Evolutionary conservation across 345 rosid species (phyloP).

Genomic region (Pistacia atlantica): DNA sequence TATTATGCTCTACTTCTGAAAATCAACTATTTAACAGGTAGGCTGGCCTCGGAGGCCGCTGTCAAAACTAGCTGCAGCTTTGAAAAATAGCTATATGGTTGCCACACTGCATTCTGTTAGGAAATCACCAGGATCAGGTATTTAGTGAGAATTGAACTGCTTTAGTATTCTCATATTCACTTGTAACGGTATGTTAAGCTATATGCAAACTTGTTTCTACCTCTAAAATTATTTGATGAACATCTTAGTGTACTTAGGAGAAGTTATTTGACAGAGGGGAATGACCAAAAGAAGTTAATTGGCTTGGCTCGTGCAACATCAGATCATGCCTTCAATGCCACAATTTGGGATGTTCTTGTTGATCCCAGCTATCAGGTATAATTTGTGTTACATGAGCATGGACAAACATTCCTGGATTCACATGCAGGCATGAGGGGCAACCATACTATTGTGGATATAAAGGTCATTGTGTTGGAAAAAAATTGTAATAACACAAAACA

Average conservation of each 20-base stretch:
- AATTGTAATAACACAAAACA: neutral
- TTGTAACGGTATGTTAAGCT: slow-evolving; percentile 21
- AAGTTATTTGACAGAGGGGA: slow-evolving; percentile 93
- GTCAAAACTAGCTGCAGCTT: slow-evolving; percentile 81
- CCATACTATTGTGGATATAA: neutral
- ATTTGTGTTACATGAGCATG: neutral
- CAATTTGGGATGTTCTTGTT: slow-evolving; percentile 98
- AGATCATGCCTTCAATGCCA: slow-evolving; percentile 97
- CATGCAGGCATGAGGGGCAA: neutral
- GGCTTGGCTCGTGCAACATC: slow-evolving; percentile 99
- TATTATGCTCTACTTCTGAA: neutral
- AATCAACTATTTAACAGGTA: slow-evolving; percentile 46
- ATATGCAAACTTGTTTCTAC: slow-evolving; percentile 13
- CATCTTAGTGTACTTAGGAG: slow-evolving; percentile 89
- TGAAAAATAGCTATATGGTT: slow-evolving; percentile 95
- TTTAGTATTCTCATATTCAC: neutral
- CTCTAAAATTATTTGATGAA: slow-evolving; percentile 62
- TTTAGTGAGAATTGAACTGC: slow-evolving; percentile 12
- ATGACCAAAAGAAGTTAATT: slow-evolving; percentile 66
- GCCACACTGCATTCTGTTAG: slow-evolving; percentile 77
- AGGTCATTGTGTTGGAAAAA: neutral
- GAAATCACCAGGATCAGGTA: slow-evolving; percentile 70
- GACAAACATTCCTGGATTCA: neutral
- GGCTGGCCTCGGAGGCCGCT: slow-evolving; percentile 97
- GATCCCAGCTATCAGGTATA: slow-evolving; percentile 94